These are phyloP conservation scores for Besnoitia besnoiti DNA, from an alignment of 169 alveolate genomes.

Conservation along the genomic window DNA sequence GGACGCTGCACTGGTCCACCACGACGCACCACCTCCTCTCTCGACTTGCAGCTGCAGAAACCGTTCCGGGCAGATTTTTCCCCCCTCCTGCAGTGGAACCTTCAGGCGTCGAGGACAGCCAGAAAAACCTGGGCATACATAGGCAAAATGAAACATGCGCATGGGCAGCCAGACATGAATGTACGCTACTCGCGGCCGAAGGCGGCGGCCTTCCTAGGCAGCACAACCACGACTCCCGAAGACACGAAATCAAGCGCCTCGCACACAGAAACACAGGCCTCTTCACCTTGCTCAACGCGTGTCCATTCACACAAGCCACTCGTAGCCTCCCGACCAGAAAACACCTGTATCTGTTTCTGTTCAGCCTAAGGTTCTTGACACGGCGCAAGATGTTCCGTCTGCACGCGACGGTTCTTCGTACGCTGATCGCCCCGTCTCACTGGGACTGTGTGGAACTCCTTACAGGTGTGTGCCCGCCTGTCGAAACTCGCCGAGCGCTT, in stretches of 20 bases:
- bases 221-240: background rate
- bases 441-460: background rate
- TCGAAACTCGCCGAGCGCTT: background rate
- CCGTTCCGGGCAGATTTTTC: background rate
- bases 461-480: background rate
- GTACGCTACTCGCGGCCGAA: background rate
- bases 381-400: too few species aligned
- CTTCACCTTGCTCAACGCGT: too few species aligned
- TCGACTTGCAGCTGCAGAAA: too few species aligned
- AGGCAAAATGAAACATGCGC: background rate
- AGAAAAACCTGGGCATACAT: background rate
- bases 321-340: background rate
- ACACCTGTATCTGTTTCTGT: too few species aligned
- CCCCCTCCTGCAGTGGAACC: background rate
- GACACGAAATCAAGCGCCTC: too few species aligned
- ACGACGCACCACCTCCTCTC: conserved; percentile 32
- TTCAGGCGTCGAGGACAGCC: background rate
- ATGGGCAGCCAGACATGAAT: background rate
- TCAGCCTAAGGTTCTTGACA: too few species aligned
- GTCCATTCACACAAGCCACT: too few species aligned
- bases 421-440: too few species aligned
- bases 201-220: background rate
- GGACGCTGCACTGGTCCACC: conserved; percentile 27
- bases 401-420: too few species aligned
- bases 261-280: too few species aligned